Evolutionary conservation across 352 stramenopile species (phyloP), one percentile per base, ranked within the genome.

Genomic region (Pythium coloratum): DNA sequence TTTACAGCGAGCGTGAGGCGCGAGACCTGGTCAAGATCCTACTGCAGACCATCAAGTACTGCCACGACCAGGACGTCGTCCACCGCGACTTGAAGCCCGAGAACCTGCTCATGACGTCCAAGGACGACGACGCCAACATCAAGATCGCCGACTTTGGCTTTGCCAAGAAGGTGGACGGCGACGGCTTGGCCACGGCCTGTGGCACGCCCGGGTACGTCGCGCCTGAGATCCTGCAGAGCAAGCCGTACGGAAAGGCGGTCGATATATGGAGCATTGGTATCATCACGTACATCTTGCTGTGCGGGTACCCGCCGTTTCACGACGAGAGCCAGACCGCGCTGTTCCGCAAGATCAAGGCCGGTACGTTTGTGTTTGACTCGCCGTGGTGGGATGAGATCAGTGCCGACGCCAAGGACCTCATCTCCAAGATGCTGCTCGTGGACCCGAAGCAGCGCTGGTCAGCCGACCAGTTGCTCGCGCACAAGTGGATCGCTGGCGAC

Each of bases 191-290:
- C 26, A 91, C 84, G 13, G 81, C 80, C 0, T 95, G 86, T 49
- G 87, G 87, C 49, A 95, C 87, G 30, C 82, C 81, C 0, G 84
- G 84, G 0, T 95, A 95, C 67, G 81, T 94, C 16, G 87, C 87
- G 0, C 87, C 87, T 0, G 87, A 95, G 76, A 95, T 95, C 60
- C 76, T 95, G 36, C 75, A 78, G 76, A 70, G 67, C 36, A 84
- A 83, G 54, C 64, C 82, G 33, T 96, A 96, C 72, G 85, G 83
- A 49, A 92, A 90, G 68, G 72, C 79, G n/a, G 88, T 96, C 24
- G 88, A 96, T 63, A 91, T 96, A 60, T 96, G 88, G 88, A 97
- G 84, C 70, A 92, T 98, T 50, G 95, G 95, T 24, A 78, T 96
- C 53, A 94, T 94, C 71, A 95, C 86, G 38, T 96, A 94, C 77